Percentiles rank a stretch among this genome's conserved stretches.
Evolutionary conservation across 306 rosid genomes (phyloP).

Genomic region (Prunus davidiana): DNA sequence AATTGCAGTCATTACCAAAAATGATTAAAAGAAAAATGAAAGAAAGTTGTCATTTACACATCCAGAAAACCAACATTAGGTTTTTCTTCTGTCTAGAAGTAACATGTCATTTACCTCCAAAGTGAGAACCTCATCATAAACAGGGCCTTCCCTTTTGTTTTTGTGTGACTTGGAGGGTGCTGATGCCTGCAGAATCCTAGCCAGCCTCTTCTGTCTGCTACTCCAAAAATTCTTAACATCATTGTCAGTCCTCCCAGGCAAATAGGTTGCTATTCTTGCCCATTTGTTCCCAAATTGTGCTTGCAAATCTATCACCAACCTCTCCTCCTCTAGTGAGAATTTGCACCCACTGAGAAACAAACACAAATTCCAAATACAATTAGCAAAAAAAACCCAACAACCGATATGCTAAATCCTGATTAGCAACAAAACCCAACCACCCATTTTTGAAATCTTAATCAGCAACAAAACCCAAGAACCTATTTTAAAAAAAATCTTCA

Average conservation of each 20-base stretch:
- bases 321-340: conserved; percentile 82
- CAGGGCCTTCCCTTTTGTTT: conserved; percentile 29
- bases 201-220: conserved; percentile 81
- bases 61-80: no score
- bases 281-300: conserved; percentile 83
- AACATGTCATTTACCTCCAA: conserved; percentile 38
- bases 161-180: conserved; percentile 51
- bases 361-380: background rate
- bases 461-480: background rate
- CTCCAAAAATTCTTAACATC: conserved; percentile 99
- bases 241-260: conserved; percentile 81
- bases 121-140: conserved; percentile 23
- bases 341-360: conserved; percentile 64
- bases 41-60: no score
- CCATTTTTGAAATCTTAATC: background rate
- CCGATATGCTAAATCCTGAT: background rate
- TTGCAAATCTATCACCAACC: conserved; percentile 83
- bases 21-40: no score
- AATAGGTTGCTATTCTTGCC: conserved; percentile 82
- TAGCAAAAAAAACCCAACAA: background rate
- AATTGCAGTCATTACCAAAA: no score
- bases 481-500: background rate
- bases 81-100: background rate
- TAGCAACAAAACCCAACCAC: background rate
- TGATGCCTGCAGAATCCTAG: conserved; percentile 65